A percentile compares a stretch with the other conserved stretches of the same genome.
Evolutionary conservation across 805 yeast genomes (phyloP).

Genomic region (Sungouiozyma intestinalis): DNA sequence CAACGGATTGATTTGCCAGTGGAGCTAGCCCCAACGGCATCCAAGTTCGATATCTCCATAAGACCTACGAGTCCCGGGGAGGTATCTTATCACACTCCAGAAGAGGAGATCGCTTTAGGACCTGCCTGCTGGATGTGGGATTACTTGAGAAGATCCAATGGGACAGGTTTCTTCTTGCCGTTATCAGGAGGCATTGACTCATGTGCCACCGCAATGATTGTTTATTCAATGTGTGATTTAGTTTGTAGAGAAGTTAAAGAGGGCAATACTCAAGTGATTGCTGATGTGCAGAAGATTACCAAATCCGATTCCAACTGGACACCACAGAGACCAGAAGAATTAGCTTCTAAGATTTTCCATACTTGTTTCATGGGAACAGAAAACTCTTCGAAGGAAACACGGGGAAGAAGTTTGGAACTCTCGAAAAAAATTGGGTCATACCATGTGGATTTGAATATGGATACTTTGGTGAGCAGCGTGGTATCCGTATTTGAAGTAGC

Average conservation of each 20-base stretch:
- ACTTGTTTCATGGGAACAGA: constrained; percentile 94
- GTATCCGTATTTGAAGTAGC: constrained; percentile 72
- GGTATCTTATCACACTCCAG: constrained; percentile 66
- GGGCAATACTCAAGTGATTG: constrained; percentile 68
- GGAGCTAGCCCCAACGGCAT: constrained; percentile 52
- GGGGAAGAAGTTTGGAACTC: constrained; percentile 67
- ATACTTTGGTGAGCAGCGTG: constrained; percentile 64
- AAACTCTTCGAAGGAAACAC: constrained; percentile 83
- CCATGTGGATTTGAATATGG: constrained; percentile 91
- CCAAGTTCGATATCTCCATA: constrained; percentile 50
- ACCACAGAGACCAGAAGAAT: constrained; percentile 66
- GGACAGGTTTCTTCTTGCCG: constrained; percentile 89
- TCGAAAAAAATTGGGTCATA: constrained; percentile 73
- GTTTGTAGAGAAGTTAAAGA: constrained; percentile 58
- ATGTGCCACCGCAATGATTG: constrained; percentile 93
- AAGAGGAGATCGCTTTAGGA: constrained; percentile 94
- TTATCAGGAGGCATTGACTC: constrained; percentile 96
- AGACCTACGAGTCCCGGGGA: constrained; percentile 44
- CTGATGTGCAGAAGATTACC: constrained; percentile 63
- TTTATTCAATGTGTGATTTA: constrained; percentile 85
- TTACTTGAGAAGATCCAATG: constrained; percentile 79
- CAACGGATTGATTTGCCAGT: constrained; percentile 51
- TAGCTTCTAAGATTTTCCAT: constrained; percentile 69
- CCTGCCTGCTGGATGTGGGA: constrained; percentile 99
- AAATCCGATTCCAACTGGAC: constrained; percentile 47